Percentiles rank a stretch among this genome's conserved stretches.
Evolutionary conservation across 2,329 filamentous ascomycete genomes (phyloP).

Genomic region (Bipolaris victoriae): DNA sequence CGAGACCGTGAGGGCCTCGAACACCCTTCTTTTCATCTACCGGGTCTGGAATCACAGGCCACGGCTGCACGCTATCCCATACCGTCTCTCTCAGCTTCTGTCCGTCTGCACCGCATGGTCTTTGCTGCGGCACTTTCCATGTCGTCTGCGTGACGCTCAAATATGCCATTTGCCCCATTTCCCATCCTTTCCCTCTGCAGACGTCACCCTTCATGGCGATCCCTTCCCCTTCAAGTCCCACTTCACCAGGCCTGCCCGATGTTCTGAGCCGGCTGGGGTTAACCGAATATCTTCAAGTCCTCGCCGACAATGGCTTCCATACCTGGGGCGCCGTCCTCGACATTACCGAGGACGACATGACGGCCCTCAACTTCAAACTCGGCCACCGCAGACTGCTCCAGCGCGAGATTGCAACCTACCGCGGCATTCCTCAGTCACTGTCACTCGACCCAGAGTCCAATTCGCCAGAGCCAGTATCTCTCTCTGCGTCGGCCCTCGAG

Average conservation of each 20-base stretch:
- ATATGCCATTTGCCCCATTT: slow-evolving; percentile 23
- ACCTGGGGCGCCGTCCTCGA: slow-evolving; percentile 49
- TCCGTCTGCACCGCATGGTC: slow-evolving; percentile 4
- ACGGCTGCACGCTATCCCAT: slow-evolving; percentile 17
- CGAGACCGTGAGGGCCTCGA: slow-evolving; percentile 21
- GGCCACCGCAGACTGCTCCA: slow-evolving; percentile 49
- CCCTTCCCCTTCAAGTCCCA: slow-evolving; percentile 26
- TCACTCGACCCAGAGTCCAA: slow-evolving; percentile 34
- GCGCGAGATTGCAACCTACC: slow-evolving; percentile 49
- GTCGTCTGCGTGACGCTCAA: slow-evolving; percentile 8
- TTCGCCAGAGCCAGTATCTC: slow-evolving; percentile 27
- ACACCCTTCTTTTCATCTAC: slow-evolving; percentile 24
- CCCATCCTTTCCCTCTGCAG: slow-evolving; percentile 18
- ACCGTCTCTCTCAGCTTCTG: slow-evolving; percentile 14
- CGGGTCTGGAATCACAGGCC: slow-evolving; percentile 19
- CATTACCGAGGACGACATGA: slow-evolving; percentile 50
- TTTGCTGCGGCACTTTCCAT: slow-evolving; percentile 10
- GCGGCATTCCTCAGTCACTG: slow-evolving; percentile 37
- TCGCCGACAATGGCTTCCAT: slow-evolving; percentile 47
- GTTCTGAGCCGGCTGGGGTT: slow-evolving; percentile 44
- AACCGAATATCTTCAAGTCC: slow-evolving; percentile 32
- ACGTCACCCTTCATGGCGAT: slow-evolving; percentile 38
- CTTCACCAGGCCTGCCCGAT: slow-evolving; percentile 32
- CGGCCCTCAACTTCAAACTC: slow-evolving; percentile 47
- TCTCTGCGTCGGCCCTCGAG: slow-evolving; percentile 42